Base-by-base conservation (phyloP, 768 basidiomycete species). In the Termitomyces sp. region DNA sequence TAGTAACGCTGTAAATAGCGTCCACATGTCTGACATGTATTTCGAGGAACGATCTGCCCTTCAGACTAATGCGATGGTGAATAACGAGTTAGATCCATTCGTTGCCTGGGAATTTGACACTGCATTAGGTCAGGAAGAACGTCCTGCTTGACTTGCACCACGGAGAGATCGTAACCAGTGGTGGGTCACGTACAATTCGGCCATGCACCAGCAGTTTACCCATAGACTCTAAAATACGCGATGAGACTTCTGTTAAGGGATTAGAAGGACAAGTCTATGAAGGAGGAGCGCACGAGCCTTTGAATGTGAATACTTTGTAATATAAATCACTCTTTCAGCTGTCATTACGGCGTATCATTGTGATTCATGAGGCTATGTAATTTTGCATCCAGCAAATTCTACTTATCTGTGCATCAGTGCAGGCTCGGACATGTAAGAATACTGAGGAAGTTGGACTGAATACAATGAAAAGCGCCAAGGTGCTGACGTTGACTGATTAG, bases 1-100 rank as follows among this genome's bases (percentile, higher is more conserved):
- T 22, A 44, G 36, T 26, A 36, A 42, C n/a, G 31, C 34, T 12
- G 24, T 62, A 4, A 33, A 55, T 18, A 59, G 57, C 20, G 58
- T 62, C 15, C 64, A 51, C 15, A 39, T 63, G 50, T 63, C 64
- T 4, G 60, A 65, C 49, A 42, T 65, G 4, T 24, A 57, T 2
- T 59, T 63, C 33, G 58, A 52, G 33, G 53, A 58, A 24, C 42
- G 20, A n/a, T 55, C 31, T 4, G 13, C n/a, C 1, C 12, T 33
- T 20, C 41, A 26, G 55, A 49, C 45, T 7, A 46, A 29, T 26
- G 4, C 6, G 12, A 42, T 34, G 37, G 55, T 56, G 22, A 44
- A 13, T 28, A 29, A n/a, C 28, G 1, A 0, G 3, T 48, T 6
- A 29, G 12, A 10, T 5, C 12, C n/a, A 12, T 10, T 31, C 5